Evolutionary conservation across 768 basidiomycete species (phyloP), one percentile per base, ranked within the genome.

Genomic region (Suillus clintonianus): DNA sequence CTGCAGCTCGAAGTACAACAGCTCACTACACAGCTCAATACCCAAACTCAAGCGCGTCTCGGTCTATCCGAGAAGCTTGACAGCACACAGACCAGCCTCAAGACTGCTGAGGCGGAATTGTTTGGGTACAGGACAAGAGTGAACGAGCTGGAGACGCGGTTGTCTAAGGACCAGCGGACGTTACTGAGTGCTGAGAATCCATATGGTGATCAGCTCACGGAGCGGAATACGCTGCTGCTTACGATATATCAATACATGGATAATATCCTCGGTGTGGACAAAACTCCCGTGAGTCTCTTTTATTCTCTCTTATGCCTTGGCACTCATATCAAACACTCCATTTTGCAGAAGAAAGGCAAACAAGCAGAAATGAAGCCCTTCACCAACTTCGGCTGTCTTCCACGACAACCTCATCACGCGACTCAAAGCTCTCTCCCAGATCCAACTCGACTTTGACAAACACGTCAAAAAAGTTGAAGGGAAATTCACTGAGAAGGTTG

Each of bases 171-270:
- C 66, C 92, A 95, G 74, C 82, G 91, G 42, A 81, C 86, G 47
- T 72, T 95, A 63, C 73, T 93, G 65, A 74, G 78, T 27, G 86
- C 89, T 3, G 95, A 97, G 76, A 85, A 79, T 60, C 89, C 93
- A 76, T 95, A 92, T 72, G 83, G 95, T 32, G 93, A 97, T 76
- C 96, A 98, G 77, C 76, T 97, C 37, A 95, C 94, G n/a, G 97
- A 98, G 80, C 82, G 95, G 62, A 97, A 95, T 74, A 95, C 94
- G 30, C 81, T 98, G 36, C 79, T 98, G 60, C 80, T 97, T 69
- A 94, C 94, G 9, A 92, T 97, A 32, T 97, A 94, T 75, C 95
- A 97, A 77, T 95, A 96, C 72, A 85, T 97, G 83, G 96, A 97
- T 69, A 92, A 91, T 80, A 94, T 97, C 67, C 81, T 96, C 19